phyloP scores from a whole-genome alignment of 805 yeast species.

The Pichia heedii region DNA sequence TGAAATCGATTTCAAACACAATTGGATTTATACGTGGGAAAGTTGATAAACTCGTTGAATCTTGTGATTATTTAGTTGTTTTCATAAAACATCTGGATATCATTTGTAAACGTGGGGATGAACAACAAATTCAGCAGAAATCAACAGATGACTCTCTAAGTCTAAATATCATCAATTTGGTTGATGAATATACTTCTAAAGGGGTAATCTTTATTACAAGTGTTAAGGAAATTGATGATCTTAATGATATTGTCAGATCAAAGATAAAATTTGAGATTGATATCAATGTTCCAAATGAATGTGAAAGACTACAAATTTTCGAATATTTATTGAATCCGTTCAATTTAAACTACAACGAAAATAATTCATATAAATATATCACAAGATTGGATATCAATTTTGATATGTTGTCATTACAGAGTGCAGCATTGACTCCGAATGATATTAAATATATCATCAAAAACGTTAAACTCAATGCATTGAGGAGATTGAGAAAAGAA shows the following conservation, averaged over 20 bases:
- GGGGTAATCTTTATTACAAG: constrained; percentile 57
- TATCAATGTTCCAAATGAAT: constrained; percentile 69
- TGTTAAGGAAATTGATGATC: constrained; percentile 54
- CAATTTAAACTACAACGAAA: not conserved
- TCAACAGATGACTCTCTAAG: constrained; percentile 31
- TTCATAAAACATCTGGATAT: constrained; percentile 68
- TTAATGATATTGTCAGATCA: constrained; percentile 59
- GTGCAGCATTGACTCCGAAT: constrained; percentile 87
- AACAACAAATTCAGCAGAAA: constrained; percentile 32
- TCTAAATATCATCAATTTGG: constrained; percentile 46
- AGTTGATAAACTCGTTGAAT: constrained; percentile 51
- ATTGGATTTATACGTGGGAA: constrained; percentile 71
- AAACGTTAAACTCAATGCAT: constrained; percentile 51
- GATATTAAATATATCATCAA: constrained; percentile 68
- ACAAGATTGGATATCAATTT: constrained; percentile 45
- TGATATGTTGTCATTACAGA: constrained; percentile 60
- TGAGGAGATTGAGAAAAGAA: constrained; percentile 36
- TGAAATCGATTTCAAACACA: constrained; percentile 54
- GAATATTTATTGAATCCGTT: constrained; percentile 31
- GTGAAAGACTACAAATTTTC: constrained; percentile 61
- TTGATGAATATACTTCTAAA: constrained; percentile 43
- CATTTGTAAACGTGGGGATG: constrained; percentile 58
- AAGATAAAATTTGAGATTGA: constrained; percentile 68
- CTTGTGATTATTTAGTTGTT: constrained; percentile 40
- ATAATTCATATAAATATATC: constrained; percentile 13